phyloP scores from a whole-genome alignment of 2,329 filamentous ascomycete genomes.

The Cercospora nicotianae region DNA sequence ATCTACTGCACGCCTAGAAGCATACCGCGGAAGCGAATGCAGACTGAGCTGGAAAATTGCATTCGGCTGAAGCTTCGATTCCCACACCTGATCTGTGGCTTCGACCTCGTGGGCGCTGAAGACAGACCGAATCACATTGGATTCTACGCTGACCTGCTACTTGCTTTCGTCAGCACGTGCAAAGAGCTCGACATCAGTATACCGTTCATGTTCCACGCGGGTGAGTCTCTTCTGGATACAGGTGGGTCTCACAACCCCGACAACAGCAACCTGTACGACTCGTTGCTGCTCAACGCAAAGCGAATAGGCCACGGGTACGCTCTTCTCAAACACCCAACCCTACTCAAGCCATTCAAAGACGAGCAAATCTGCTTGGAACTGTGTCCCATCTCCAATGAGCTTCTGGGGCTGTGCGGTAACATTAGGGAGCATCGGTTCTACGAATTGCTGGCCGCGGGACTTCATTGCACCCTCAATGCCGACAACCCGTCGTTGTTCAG shows the following conservation, averaged over 20 bases:
- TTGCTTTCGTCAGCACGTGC: constrained; percentile 59
- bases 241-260: constrained; percentile 60
- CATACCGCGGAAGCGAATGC: constrained; percentile 53
- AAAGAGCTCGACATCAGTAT: constrained; percentile 53
- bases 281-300: constrained; percentile 64
- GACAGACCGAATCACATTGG: constrained; percentile 63
- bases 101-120: constrained; percentile 68
- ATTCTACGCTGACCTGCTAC: constrained; percentile 58
- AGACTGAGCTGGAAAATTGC: constrained; percentile 60
- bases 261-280: constrained; percentile 66
- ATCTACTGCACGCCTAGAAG: constrained; percentile 70
- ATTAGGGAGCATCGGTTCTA: constrained; percentile 68
- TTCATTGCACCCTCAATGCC: constrained; percentile 72
- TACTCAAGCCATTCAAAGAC: constrained; percentile 66
- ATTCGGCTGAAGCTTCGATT: constrained; percentile 59
- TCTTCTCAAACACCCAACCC: constrained; percentile 63
- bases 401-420: constrained; percentile 67
- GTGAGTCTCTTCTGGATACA: constrained; percentile 66
- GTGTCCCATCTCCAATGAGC: constrained; percentile 76
- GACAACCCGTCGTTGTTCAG: constrained; percentile 74
- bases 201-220: constrained; percentile 74
- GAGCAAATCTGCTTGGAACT: constrained; percentile 70
- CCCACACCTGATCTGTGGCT: constrained; percentile 64
- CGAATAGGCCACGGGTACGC: constrained; percentile 75
- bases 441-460: constrained; percentile 66